Base-by-base conservation (phyloP, 257 asterid genomes). In the Fraxinus pennsylvanica region DNA sequence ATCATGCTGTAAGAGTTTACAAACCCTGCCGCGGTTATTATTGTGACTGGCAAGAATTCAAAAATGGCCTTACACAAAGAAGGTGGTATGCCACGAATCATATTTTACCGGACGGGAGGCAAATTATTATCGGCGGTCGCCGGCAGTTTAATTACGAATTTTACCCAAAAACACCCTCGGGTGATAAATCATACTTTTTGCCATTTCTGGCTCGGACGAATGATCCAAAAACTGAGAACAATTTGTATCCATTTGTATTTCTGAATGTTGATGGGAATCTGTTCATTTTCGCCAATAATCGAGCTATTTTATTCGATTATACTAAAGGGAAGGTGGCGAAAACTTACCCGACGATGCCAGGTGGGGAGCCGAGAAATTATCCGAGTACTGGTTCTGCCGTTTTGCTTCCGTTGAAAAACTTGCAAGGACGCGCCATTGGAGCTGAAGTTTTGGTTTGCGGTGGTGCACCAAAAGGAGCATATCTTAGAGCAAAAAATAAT, bases 71-170 rank as follows among this genome's bases (percentile, higher is more conserved):
- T 0, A 1, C n/a, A 0, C 78, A 33, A 57, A 25, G 77, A 9
- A 84, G 90, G 27, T 88, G 92, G 90, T 88, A 88, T 13, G 79
- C 92, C 0, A 80, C 90, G 14, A 88, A 85, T 78, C 92, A 86
- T 36, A 68, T 82, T 6, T 71, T 88, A 17, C 90, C 89, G 0
- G 86, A 82, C 19, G 85, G 82, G 12, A 29, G 82, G 9, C 86
- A 84, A 45, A 86, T 88, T 3, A 80, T 88, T 21, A 32, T 86
- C 6, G 90, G 88, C 0, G 90, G 90, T 25, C 85, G 89, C 6
- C 77, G 80, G 7, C 82, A 84, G 29, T 84, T 83, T 70, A 84
- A 80, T 30, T 88, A 83, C 1, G 92, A 88, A 57, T 88, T 76
- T 38, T 81, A 84, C 67, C 90, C 92, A 33, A 86, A 83, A 63